Evolutionary conservation across 768 basidiomycete genomes (phyloP), one percentile per base, ranked within the genome.

Genomic region (Tubosaeta sp.): DNA sequence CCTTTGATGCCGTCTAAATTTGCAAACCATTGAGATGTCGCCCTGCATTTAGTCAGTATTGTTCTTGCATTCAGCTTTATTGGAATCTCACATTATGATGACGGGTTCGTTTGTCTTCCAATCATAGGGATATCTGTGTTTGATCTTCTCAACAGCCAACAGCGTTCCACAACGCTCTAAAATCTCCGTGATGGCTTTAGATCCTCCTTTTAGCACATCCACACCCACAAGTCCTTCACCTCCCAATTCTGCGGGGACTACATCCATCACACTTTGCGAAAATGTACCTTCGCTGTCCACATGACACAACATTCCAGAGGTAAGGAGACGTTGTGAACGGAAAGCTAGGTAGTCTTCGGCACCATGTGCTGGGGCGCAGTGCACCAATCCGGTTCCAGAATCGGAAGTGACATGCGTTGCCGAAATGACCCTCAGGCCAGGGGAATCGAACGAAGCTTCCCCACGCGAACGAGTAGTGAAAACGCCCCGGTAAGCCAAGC

Each of bases 11-110:
- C 72, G 46, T 89, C 89, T 22, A 98, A 72, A 64, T 95, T 90
- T 4, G 95, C 93, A 64, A 99, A 99, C 95, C 95, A 99, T 59
- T 98, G 95, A 0, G 90, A 91, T 2, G 95, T 97, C 0, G 94
- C 91, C 14, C 91, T 91, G 57, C 6, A 46, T 29, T 16, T 6
- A 16, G 17, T 64, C 44, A 58, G 50, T 29, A 44, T 27, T 33
- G 14, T 4, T 5, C 3, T 29, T 10, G 25, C 12, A 2, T 6
- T 41, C 19, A 41, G 34, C 26, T 27, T 25, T 22, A n/a, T 17
- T 9, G 7, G 13, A 35, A 33, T 68, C 85, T 56, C 63, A 94
- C 91, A 86, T 86, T 56, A 92, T 80, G 59, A 98, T 95, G 62
- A 97, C 84, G 0, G 95, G 95, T 62, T 91, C 75, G 57, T 93